These are phyloP conservation scores for Penicillium flavigenum DNA, from an alignment of 495 filamentous ascomycete species.

Conservation along the genomic window DNA sequence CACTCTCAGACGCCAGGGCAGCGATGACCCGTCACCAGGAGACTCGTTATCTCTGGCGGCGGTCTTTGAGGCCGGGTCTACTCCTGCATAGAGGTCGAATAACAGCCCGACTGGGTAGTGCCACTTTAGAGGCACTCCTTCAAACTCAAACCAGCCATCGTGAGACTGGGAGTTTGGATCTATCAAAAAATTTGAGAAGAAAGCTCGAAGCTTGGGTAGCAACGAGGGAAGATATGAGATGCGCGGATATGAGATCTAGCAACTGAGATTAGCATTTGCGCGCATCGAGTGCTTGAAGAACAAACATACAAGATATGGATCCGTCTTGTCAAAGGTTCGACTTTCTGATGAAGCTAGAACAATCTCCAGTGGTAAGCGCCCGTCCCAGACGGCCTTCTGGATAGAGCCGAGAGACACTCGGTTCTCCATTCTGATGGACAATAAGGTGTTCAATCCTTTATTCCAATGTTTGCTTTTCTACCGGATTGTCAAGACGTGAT, in stretches of 20 bases:
- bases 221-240: slow-evolving; percentile 68
- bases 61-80: slow-evolving; percentile 52
- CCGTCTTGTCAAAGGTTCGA: slow-evolving; percentile 52
- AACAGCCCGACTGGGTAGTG: slow-evolving; percentile 84
- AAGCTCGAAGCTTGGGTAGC: slow-evolving; percentile 72
- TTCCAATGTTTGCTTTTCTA: not conserved
- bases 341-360: slow-evolving; percentile 53
- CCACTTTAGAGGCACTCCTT: slow-evolving; percentile 80
- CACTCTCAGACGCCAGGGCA: slow-evolving; percentile 79
- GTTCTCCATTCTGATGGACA: slow-evolving; percentile 21
- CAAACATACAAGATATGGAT: slow-evolving; percentile 51
- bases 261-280: slow-evolving; percentile 12
- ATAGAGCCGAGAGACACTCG: slow-evolving; percentile 34
- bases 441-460: not conserved
- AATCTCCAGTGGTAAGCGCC: slow-evolving; percentile 53
- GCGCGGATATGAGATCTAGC: slow-evolving; percentile 52
- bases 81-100: slow-evolving; percentile 79
- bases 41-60: slow-evolving; percentile 29
- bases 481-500: not conserved
- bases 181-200: slow-evolving; percentile 75
- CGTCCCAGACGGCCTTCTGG: slow-evolving; percentile 52
- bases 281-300: not conserved
- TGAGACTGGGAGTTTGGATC: slow-evolving; percentile 54
- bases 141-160: slow-evolving; percentile 70
- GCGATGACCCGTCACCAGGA: slow-evolving; percentile 17